These are phyloP conservation scores for Pichia inconspicua DNA, from an alignment of 1,139 yeast genomes.

Conservation along the genomic window DNA sequence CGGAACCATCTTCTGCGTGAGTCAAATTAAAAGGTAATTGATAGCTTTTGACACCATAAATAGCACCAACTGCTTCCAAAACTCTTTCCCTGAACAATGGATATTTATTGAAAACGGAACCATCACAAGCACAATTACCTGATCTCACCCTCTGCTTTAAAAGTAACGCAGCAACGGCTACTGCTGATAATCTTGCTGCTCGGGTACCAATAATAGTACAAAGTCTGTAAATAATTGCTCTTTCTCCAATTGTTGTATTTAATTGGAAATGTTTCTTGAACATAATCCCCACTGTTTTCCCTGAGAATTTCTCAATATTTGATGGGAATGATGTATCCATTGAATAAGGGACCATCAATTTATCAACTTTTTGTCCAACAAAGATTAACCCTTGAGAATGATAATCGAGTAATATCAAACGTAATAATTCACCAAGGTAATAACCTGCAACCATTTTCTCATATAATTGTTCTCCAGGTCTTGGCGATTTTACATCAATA, in stretches of 20 bases:
- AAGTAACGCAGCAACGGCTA: conserved; percentile 94
- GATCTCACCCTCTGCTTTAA: conserved; percentile 66
- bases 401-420: conserved; percentile 73
- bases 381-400: conserved; percentile 59
- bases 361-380: conserved; percentile 48
- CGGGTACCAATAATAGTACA: conserved; percentile 88
- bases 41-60: conserved; percentile 67
- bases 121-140: conserved; percentile 95
- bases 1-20: conserved; percentile 96
- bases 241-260: conserved; percentile 65
- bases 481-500: conserved; percentile 81
- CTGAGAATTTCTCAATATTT: conserved; percentile 70
- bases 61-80: conserved; percentile 80
- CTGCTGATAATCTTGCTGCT: conserved; percentile 84
- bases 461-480: conserved; percentile 93
- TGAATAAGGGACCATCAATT: conserved; percentile 50
- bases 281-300: conserved; percentile 61
- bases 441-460: conserved; percentile 98
- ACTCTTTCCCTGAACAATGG: conserved; percentile 89
- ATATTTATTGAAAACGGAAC: conserved; percentile 88
- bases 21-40: conserved; percentile 72
- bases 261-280: conserved; percentile 54
- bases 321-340: conserved; percentile 90
- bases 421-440: conserved; percentile 86
- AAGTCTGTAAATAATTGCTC: conserved; percentile 72